Evolutionary conservation across 352 stramenopile genomes (phyloP), one percentile per base, ranked within the genome.

Genomic region (Pythium angustatum): DNA sequence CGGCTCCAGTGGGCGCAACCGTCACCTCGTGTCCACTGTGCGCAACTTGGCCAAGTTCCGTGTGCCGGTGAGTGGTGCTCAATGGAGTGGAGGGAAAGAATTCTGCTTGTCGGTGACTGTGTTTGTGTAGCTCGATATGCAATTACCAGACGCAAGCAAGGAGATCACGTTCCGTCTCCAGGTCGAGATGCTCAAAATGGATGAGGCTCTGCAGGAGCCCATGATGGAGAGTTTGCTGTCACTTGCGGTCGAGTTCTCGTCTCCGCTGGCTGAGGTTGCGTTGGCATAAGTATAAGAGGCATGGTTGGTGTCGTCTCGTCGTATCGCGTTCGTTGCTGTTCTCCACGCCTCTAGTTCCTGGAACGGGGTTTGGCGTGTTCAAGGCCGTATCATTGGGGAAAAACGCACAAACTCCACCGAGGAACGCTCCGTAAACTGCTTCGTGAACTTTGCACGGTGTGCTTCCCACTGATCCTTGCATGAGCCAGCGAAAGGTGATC

Each of bases 121-220:
- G 10, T 26, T 45, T 45, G 15, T 12, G 12, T 22, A 69, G 52
- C n/a, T 72, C 3, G 45, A 66, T 22, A 15, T 56, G 9, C 9
- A 22, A 7, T 7, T 15, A 12, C 15, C 19, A 57, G 27, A 45
- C 38, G 15, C 30, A 12, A 11, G 2, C 15, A n/a, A 65, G 26
- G 21, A 62, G 19, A 51, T 88, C 44, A 74, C 68, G 7, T 74
- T 84, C 36, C 63, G 71, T 38, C 65, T 93, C 12, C 71, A 81
- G 22, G 68, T 93, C 36, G 82, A 93, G 27, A 88, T 76, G 41
- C 70, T 85, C 48, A 88, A 81, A 30, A 79, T 80, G 51, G 81
- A 93, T 61, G 79, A 89, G 63, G 73, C 83, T 15, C 58, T 77
- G 12, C 73, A 83, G 50, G 67, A 89, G 54, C 70, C 77, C 40